Evolutionary conservation across 768 basidiomycete genomes (phyloP).

Genomic region (Favolaschia claudopus): DNA sequence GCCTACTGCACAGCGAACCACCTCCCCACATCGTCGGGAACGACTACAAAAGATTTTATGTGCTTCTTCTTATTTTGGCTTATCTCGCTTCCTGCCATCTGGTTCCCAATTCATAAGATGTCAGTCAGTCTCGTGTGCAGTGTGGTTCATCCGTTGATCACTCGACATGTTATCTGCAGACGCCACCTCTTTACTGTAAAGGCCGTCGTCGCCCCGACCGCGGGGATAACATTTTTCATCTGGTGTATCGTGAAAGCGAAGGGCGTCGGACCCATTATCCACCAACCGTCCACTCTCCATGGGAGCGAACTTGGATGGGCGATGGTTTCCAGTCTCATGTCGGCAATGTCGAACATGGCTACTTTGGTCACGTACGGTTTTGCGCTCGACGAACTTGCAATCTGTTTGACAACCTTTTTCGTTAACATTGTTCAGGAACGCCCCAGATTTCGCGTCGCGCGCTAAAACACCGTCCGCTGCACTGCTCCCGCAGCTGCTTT

Average conservation of each 20-base stretch:
- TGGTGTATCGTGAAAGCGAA: constrained; percentile 82
- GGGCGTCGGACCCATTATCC: constrained; percentile 79
- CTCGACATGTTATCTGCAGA: constrained; percentile 39
- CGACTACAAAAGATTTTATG: constrained; percentile 76
- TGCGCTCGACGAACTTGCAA: background rate
- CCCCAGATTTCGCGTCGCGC: constrained; percentile 78
- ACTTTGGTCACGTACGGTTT: constrained; percentile 69
- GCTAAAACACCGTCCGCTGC: constrained; percentile 64
- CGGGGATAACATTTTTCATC: constrained; percentile 75
- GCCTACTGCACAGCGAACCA: constrained; percentile 60
- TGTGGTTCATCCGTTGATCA: constrained; percentile 12
- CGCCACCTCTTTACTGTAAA: constrained; percentile 85
- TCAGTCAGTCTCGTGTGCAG: constrained; percentile 40
- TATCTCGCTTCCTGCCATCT: constrained; percentile 78
- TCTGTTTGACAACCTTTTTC: constrained; percentile 22
- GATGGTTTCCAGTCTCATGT: constrained; percentile 77
- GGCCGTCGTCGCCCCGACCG: constrained; percentile 73
- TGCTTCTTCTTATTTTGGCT: constrained; percentile 91
- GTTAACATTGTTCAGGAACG: constrained; percentile 59
- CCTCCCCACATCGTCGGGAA: constrained; percentile 77
- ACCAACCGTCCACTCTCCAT: constrained; percentile 65
- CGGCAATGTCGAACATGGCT: constrained; percentile 82
- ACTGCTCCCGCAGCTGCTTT: constrained; percentile 69
- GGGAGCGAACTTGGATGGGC: constrained; percentile 79
- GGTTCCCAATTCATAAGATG: constrained; percentile 87